Base-by-base conservation (phyloP, 2,329 filamentous ascomycete species). In the Scedosporium boydii region DNA sequence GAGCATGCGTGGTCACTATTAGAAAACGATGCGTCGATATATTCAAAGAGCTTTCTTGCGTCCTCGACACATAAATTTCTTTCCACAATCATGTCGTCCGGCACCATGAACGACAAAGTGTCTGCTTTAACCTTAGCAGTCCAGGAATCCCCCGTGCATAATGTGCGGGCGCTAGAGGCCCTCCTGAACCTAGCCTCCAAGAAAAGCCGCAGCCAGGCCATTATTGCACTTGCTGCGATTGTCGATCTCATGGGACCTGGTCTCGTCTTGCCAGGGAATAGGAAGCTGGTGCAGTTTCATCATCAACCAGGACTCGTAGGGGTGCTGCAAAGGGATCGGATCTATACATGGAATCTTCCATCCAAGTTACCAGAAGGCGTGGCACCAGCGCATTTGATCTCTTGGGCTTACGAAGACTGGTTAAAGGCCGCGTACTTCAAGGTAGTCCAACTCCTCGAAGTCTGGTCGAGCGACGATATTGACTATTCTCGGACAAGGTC, bases 131-230 rank as follows among this genome's bases (percentile, higher is more conserved):
- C 95, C 4, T 80, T 99, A 68, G 89, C 95, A 62, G 87, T 97
- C 12, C 96, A 99, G 77, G 95, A 99, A 75, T 98, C 96, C 7
- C 95, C 95, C 18, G 78, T 98, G 60, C 95, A 99, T 75, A 98
- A 93, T 65, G 87, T 86, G 66, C 93, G 95, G 71, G 89, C 93
- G 0, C 87, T 98, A 65, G 93, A 98, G 68, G 91, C 86, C 65
- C 79, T 99, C 57, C 80, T 98, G 67, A 83, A 78, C 1, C 77
- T 99, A 53, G 91, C 93, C n/a, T 88, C 87, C 70, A 99, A 99
- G 77, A 91, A 92, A 75, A 98, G 91, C 72, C 89, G 96, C 73
- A 90, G 90, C 23, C 93, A 96, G 72, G 93, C 95, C 6, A 87
- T 99, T 63, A 89, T 93, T 70, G 93, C 96, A n/a, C 82, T 98